Evolutionary conservation across 1,284 basidiomycete genomes (phyloP), one percentile per base, ranked within the genome.

Genomic region (Polyporus tsugae): DNA sequence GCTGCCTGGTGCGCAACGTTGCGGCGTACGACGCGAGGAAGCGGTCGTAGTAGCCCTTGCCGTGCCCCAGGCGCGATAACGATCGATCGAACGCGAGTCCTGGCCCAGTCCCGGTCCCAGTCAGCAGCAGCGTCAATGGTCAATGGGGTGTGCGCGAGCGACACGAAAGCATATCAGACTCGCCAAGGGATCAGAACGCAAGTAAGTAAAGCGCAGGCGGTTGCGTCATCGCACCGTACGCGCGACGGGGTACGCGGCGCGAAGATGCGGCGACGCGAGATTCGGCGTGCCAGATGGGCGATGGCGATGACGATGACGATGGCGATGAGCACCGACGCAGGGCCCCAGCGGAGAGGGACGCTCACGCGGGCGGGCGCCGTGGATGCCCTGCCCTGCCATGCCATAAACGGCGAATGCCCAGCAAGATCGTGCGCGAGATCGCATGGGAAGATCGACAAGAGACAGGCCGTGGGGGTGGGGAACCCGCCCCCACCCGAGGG

Each of bases 41-140:
- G 29, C 84, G 83, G 79, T 94, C 92, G 74, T 94, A 94, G 79
- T 91, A 93, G 6, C 93, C 92, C 78, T 92, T 94, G 46, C 92
- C 92, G 74, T 93, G 91, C 6, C 92, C 93, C 33, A 94, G 83
- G 41, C 92, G 89, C 64, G 88, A 88, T 67, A 91, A 77, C n/a
- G 85, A 84, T 60, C 80, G 82, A 79, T 94, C 92, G 74, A 94
- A 94, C n/a, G 90, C 92, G 62, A 94, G 86, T 41, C 90, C 92
- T 92, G 67, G 25, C 1, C 22, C 19, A 11, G 10, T 22, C 46
- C 44, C 44, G 22, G 44, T 46, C n/a, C n/a, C n/a, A 49, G 46
- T 49, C 46, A 49, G 46, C 46, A 11, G 15, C 44, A 46, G n/a
- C n/a, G 17, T 1, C 38, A 39, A 2, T 6, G n/a, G n/a, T 39